phyloP scores from a whole-genome alignment of 2,329 filamentous ascomycete genomes.

The Hypomyces rosellus region DNA sequence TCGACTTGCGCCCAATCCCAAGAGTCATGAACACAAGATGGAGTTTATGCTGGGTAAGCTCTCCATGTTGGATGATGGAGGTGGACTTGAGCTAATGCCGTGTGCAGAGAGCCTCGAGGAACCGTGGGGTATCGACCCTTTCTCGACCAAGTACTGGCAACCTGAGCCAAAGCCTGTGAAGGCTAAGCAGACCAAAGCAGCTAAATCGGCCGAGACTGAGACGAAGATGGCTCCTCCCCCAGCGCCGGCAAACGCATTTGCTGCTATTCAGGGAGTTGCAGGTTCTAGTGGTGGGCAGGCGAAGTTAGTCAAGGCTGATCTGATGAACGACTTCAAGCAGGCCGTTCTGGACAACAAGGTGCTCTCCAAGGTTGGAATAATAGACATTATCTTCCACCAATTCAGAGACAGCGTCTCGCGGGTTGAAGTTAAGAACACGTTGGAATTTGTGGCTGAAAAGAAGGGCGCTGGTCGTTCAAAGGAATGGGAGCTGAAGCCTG shows the following conservation, averaged over 20 bases:
- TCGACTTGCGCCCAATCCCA: constrained; percentile 40
- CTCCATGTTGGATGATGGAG: neutral
- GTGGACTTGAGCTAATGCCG: constrained; percentile 14
- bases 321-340: constrained; percentile 36
- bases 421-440: constrained; percentile 35
- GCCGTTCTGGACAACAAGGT: constrained; percentile 35
- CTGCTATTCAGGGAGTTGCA: constrained; percentile 22
- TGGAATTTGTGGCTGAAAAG: constrained; percentile 36
- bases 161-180: constrained; percentile 26
- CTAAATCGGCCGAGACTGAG: constrained; percentile 12
- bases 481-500: constrained; percentile 35
- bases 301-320: constrained; percentile 32
- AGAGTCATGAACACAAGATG: constrained; percentile 59
- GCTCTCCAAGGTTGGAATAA: constrained; percentile 35
- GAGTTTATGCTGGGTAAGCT: constrained; percentile 65
- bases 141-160: constrained; percentile 75
- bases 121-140: constrained; percentile 68
- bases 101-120: constrained; percentile 39
- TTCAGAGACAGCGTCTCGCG: constrained; percentile 32
- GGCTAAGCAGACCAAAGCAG: constrained; percentile 6
- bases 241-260: constrained; percentile 31
- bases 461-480: constrained; percentile 30
- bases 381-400: constrained; percentile 34
- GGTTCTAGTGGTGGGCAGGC: constrained; percentile 13
- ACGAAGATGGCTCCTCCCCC: constrained; percentile 29